phyloP scores from a whole-genome alignment of 192 early-diverging fungal species.

The Backusella macrospora region DNA sequence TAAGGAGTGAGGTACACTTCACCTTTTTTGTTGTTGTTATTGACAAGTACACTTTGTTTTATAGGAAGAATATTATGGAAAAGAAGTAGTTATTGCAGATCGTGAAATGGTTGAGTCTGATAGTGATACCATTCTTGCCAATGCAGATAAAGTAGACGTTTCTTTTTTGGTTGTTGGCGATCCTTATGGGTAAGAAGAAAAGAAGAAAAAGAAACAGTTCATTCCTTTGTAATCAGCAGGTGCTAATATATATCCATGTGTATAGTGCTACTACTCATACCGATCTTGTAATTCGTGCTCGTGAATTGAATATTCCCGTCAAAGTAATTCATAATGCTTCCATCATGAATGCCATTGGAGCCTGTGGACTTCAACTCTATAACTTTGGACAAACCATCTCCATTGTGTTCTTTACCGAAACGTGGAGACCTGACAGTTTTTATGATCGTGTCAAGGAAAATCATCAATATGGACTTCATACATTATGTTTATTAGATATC shows the following conservation, averaged over 20 bases:
- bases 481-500: slow-evolving; percentile 94
- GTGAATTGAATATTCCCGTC: slow-evolving; percentile 83
- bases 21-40: background rate
- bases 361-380: slow-evolving; percentile 95
- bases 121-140: slow-evolving; percentile 84
- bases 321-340: slow-evolving; percentile 97
- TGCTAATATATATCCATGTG: background rate
- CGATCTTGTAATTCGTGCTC: slow-evolving; percentile 93
- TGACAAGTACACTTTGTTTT: background rate
- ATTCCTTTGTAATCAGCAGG: background rate
- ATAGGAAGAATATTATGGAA: slow-evolving; percentile 89
- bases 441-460: slow-evolving; percentile 94
- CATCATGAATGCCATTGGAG: slow-evolving; percentile 98
- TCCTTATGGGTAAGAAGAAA: slow-evolving; percentile 82
- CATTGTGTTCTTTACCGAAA: slow-evolving; percentile 96
- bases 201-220: no score
- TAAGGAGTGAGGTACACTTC: slow-evolving; percentile 30
- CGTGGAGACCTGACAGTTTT: slow-evolving; percentile 96
- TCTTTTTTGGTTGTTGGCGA: slow-evolving; percentile 98
- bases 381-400: slow-evolving; percentile 99
- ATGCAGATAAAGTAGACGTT: slow-evolving; percentile 88
- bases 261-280: slow-evolving; percentile 93
- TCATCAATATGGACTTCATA: slow-evolving; percentile 83
- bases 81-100: slow-evolving; percentile 86
- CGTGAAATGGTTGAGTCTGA: slow-evolving; percentile 97